Evolutionary conservation across 208 protist genomes (phyloP).

Genomic region (Leishmania martiniquensis): DNA sequence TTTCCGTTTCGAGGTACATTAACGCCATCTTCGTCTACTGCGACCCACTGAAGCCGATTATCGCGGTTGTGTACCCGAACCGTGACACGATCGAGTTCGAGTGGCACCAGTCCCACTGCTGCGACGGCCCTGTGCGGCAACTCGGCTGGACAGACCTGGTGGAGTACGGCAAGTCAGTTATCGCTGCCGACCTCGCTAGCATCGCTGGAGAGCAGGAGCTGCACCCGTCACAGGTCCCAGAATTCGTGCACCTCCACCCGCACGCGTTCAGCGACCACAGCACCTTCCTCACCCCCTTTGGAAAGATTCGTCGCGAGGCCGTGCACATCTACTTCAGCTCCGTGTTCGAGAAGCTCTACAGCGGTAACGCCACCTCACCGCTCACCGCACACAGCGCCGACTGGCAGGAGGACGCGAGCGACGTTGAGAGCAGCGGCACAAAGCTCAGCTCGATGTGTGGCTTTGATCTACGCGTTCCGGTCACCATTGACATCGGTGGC

Average conservation of each 20-base stretch:
- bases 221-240: constrained; percentile 64
- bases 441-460: constrained; percentile 1
- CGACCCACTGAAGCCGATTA: constrained; percentile 64
- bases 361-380: constrained; percentile 22
- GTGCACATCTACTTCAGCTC: constrained; percentile 74
- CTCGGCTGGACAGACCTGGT: constrained; percentile 76
- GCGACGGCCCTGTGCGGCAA: constrained; percentile 18
- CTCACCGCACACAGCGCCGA: constrained; percentile 11
- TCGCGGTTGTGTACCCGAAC: constrained; percentile 87
- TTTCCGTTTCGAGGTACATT: constrained; percentile 78
- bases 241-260: constrained; percentile 84
- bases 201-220: constrained; percentile 63
- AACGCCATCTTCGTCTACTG: constrained; percentile 89
- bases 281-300: constrained; percentile 80
- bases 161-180: constrained; percentile 55
- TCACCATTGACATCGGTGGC: constrained; percentile 90
- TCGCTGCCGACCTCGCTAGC: constrained; percentile 57
- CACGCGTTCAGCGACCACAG: constrained; percentile 84
- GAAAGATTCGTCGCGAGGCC: constrained; percentile 56
- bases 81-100: constrained; percentile 87
- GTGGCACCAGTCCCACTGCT: constrained; percentile 49
- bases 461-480: constrained; percentile 55
- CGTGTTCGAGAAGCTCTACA: constrained; percentile 71
- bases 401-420: constrained; percentile 32
- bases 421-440: constrained; percentile 35